Conservation (phyloP, 495 filamentous ascomycete species). For the Amniculicola lignicola region DNA sequence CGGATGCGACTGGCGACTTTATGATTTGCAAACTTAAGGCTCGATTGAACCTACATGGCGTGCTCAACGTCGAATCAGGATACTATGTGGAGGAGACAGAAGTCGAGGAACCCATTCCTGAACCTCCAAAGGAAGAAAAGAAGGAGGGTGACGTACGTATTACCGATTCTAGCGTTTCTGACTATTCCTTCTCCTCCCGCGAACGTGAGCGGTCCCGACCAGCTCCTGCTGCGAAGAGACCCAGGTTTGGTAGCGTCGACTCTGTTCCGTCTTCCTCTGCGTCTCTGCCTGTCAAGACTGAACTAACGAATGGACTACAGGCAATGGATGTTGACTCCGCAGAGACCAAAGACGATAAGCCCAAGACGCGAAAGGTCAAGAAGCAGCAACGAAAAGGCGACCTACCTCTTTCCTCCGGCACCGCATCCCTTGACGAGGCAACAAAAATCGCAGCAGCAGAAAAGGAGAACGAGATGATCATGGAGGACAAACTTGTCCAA, state of each 20-base stretch:
- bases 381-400: slow-evolving; percentile 99
- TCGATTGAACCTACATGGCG: slow-evolving; percentile 91
- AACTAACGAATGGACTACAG: slow-evolving; percentile 47
- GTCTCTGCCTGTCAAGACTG: not conserved
- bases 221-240: slow-evolving; percentile 30
- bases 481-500: slow-evolving; percentile 97
- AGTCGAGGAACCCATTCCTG: slow-evolving; percentile 83
- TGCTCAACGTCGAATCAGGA: slow-evolving; percentile 93
- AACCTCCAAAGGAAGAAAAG: slow-evolving; percentile 52
- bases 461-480: slow-evolving; percentile 84
- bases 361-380: slow-evolving; percentile 97
- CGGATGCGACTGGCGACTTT: slow-evolving; percentile 58
- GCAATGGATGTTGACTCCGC: slow-evolving; percentile 82
- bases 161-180: slow-evolving; percentile 11
- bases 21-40: slow-evolving; percentile 99
- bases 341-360: slow-evolving; percentile 66
- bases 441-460: slow-evolving; percentile 66
- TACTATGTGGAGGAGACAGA: slow-evolving; percentile 99
- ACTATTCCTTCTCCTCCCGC: slow-evolving; percentile 1
- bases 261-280: slow-evolving; percentile 6
- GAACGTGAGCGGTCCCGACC: not conserved
- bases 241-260: slow-evolving; percentile 19
- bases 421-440: slow-evolving; percentile 68
- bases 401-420: slow-evolving; percentile 79
- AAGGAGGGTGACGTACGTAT: slow-evolving; percentile 59